Base-by-base conservation (phyloP, 2,329 filamentous ascomycete genomes). In the Biscogniauxia sp. region DNA sequence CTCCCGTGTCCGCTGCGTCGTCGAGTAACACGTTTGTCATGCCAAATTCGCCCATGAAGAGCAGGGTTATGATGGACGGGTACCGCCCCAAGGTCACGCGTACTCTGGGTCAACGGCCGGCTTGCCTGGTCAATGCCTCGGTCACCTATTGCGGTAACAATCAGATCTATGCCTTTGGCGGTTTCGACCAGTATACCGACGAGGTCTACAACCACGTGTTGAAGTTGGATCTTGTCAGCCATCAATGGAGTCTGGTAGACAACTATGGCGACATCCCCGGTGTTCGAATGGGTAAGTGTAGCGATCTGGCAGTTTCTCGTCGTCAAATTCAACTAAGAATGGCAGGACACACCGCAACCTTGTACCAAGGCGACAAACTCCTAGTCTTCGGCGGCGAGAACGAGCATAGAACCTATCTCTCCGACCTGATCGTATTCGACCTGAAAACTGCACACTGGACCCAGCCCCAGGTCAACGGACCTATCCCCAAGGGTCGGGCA, bases 181-280 rank as follows among this genome's bases (percentile, higher is more conserved):
- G 95, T 19, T 99, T 99, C 72, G 95, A 99, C 73, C 94, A 98
- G 76, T 98, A 97, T 74, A 99, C 95, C 0, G 95, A 99, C 75
- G 95, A 99, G 80, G 91, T 99, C 19, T 99, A 99, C 78, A 99
- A 99, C 73, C 95, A 99, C 78, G 95, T 99, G 51, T 82, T 99
- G 65, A 89, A 88, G 69, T 80, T 99, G 56, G 93, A 99, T 74
- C 84, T 99, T 64, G 83, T 89, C 63, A 93, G 89, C 64, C 88
- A 95, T 68, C 92, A 95, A 74, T 99, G 95, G 95, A 95, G 87
- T 67, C 80, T 99, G 55, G 94, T 99, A 20, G 95, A 98, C 78
- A 99, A 99, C 77, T 99, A 97, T 79, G 95, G 95, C 37, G 94
- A 98, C 77, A 98, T 98, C 66, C 94, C 94, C 4, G 94, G 94